phyloP scores from a whole-genome alignment of 768 basidiomycete species.

The Porphyrellus cyaneotinctus region DNA sequence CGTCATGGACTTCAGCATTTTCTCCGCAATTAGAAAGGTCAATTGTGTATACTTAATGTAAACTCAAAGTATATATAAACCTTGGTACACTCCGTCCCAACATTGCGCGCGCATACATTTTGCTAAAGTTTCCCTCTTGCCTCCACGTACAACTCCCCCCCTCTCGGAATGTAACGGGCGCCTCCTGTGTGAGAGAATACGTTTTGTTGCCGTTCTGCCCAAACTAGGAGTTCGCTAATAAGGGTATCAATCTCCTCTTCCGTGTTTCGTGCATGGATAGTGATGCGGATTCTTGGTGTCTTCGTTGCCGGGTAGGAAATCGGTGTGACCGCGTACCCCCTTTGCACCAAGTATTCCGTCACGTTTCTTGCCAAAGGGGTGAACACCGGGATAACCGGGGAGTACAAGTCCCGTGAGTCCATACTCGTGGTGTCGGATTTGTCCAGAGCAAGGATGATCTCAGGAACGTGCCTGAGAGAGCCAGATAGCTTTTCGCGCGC shows the following conservation, averaged over 20 bases:
- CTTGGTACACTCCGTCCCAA: too few relatives aligned
- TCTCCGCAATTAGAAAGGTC: too few relatives aligned
- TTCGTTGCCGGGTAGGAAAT: slow-evolving; percentile 9
- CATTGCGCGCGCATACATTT: too few relatives aligned
- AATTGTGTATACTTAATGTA: too few relatives aligned
- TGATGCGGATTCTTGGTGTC: slow-evolving; percentile 15
- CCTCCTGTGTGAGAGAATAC: neutral
- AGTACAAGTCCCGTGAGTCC: slow-evolving; percentile 1
- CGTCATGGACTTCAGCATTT: too few relatives aligned
- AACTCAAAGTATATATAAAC: too few relatives aligned
- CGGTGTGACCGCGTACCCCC: slow-evolving; percentile 10
- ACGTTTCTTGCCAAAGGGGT: slow-evolving; percentile 6
- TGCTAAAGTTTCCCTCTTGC: slow-evolving; percentile 15
- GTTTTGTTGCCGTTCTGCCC: slow-evolving; percentile 6
- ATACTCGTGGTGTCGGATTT: neutral
- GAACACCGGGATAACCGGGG: slow-evolving; percentile 19
- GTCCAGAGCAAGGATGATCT: slow-evolving; percentile 2
- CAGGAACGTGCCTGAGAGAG: slow-evolving; percentile 7
- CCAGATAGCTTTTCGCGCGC: slow-evolving; percentile 6
- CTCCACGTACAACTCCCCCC: neutral
- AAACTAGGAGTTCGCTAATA: slow-evolving; percentile 6
- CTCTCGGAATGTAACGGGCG: neutral
- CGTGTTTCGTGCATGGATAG: slow-evolving; percentile 21
- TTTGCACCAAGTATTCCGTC: slow-evolving; percentile 9
- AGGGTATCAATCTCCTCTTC: slow-evolving; percentile 17